These are phyloP conservation scores for Petrea volubilis DNA, from an alignment of 257 asterid species.

Conservation along the genomic window DNA sequence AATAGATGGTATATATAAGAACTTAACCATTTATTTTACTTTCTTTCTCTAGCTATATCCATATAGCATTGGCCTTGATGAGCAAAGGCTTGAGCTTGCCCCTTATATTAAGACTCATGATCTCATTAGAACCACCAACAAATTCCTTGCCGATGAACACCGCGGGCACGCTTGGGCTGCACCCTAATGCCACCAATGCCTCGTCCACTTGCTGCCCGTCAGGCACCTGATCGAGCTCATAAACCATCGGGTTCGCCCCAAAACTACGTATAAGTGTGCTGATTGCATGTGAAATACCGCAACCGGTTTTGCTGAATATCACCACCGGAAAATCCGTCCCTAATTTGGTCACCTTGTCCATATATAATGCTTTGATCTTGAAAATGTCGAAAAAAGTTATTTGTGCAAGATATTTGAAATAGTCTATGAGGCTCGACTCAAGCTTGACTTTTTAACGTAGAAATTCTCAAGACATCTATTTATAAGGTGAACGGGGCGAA, in stretches of 20 bases:
- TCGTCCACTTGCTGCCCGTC: constrained; percentile 44
- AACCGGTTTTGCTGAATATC: constrained; percentile 55
- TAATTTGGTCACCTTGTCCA: constrained; percentile 46
- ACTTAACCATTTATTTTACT: background rate
- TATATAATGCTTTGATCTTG: background rate
- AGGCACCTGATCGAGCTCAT: constrained; percentile 43
- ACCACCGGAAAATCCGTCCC: constrained; percentile 51
- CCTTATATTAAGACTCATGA: constrained; percentile 56
- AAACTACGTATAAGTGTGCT: constrained; percentile 42
- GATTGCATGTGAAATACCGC: constrained; percentile 56
- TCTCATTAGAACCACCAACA: constrained; percentile 62
- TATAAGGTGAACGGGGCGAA: constrained; percentile 4
- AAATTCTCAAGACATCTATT: background rate
- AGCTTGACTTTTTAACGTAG: background rate
- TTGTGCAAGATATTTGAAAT: background rate
- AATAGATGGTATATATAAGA: background rate
- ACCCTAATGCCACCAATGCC: constrained; percentile 48
- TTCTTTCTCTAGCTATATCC: constrained; percentile 37
- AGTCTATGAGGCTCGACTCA: background rate
- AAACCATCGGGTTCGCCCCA: constrained; percentile 52
- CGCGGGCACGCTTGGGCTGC: constrained; percentile 58
- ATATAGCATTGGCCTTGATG: constrained; percentile 51
- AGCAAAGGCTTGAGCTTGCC: constrained; percentile 53
- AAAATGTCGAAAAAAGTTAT: background rate
- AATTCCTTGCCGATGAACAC: constrained; percentile 53